Conservation (phyloP, 495 filamentous ascomycete genomes). For the Entonaema liquescens region DNA sequence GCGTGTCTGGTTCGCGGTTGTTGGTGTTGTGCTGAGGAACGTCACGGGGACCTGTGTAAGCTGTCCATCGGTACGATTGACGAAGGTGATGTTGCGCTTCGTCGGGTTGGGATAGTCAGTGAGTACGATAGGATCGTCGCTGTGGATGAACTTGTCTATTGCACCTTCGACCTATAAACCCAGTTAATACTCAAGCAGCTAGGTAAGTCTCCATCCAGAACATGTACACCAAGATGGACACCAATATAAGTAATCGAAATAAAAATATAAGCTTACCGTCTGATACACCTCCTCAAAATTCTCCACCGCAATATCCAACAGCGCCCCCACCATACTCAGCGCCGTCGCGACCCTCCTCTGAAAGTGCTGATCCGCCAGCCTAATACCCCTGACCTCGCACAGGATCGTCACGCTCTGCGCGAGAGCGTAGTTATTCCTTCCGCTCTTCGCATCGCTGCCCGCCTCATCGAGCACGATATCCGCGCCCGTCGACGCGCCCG, state of each 20-base stretch:
- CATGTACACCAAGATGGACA: no score
- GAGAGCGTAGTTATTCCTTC: conserved; percentile 45
- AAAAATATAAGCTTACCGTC: conserved; percentile 21
- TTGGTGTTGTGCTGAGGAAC: conserved; percentile 47
- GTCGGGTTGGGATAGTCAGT: conserved; percentile 40
- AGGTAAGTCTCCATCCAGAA: no score
- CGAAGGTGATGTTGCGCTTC: conserved; percentile 38
- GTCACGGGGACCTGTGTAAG: conserved; percentile 40
- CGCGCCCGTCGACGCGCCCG: conserved; percentile 13
- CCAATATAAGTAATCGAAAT: no score
- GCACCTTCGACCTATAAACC: conserved; percentile 37
- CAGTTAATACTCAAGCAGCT: background rate
- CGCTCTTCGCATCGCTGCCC: conserved; percentile 47
- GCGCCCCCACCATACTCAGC: conserved; percentile 44
- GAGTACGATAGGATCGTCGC: conserved; percentile 40
- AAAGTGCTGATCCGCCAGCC: conserved; percentile 47
- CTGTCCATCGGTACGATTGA: conserved; percentile 33
- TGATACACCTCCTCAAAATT: conserved; percentile 42
- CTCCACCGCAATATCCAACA: conserved; percentile 44
- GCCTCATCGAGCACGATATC: conserved; percentile 43
- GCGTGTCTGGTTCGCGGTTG: conserved; percentile 45
- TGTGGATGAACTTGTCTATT: conserved; percentile 39
- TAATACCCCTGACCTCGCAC: conserved; percentile 47
- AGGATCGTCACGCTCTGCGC: conserved; percentile 45
- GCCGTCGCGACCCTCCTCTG: conserved; percentile 44